Evolutionary conservation across 2,329 filamentous ascomycete genomes (phyloP), one percentile per base, ranked within the genome.

Genomic region (Talaromyces sp.): DNA sequence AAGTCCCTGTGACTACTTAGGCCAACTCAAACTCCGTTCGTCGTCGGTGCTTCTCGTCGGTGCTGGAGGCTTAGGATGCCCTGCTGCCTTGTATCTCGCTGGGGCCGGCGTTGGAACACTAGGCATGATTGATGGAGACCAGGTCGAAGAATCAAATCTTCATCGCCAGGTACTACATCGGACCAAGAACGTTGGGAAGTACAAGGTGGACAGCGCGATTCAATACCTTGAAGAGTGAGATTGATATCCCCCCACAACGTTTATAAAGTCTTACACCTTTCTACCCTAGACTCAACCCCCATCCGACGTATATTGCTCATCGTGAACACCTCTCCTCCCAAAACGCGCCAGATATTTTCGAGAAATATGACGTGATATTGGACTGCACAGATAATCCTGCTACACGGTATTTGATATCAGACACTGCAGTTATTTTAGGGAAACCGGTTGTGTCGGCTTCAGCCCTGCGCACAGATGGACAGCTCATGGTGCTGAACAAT

Each of bases 351-450:
- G 74, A 80, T 0, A 86, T 92, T 47, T 85, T 96, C 61, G 76
- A 80, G 0, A 68, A 79, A 4, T 98, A 96, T 72, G 91, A 96
- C 68, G 68, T 97, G 0, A 86, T 98, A 1, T 86, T 99, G 12
- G 95, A 99, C 75, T 99, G 95, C 74, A 98, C 94, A 9, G 95
- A 99, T 75, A 92, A 94, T 66, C 94, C 95, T 0, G 89, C 91
- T 1, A 91, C 92, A 0, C 90, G 95, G 51, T 98, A 99, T 73
- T 84, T 98, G 53, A 91, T 98, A 66, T 96, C 92, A 0, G 95
- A 99, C 72, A 85, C 90, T 16, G 96, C 92, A 68, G 89, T 97
- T 9, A 80, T 96, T 4, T 81, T 93, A 0, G 78, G 83, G 2
- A 95, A 92, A 70, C 87, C 91, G 0, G 84, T 99, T 16, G 86